Conservation (phyloP, 2,329 filamentous ascomycete species). For the Neonectria neomacrospora region DNA sequence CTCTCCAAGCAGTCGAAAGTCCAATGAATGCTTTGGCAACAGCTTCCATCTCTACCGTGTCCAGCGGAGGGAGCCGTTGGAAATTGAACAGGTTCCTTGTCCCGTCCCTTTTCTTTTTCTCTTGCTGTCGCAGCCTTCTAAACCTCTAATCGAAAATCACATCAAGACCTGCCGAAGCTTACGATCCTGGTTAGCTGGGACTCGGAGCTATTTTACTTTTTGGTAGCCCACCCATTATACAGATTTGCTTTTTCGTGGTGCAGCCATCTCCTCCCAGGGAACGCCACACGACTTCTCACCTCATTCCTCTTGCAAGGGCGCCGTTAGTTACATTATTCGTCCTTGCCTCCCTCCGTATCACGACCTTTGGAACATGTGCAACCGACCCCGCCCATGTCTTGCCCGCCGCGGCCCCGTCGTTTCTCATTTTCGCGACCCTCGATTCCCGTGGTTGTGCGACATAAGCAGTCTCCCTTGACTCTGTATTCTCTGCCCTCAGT, state of each 20-base stretch:
- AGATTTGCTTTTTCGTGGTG: conserved; percentile 43
- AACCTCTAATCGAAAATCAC: conserved; percentile 35
- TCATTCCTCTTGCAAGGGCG: conserved; percentile 40
- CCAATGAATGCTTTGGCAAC: background rate
- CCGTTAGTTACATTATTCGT: conserved; percentile 40
- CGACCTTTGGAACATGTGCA: conserved; percentile 38
- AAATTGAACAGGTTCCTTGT: conserved; percentile 1
- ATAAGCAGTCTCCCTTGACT: conserved; percentile 37
- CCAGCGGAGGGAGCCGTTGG: conserved; percentile 12
- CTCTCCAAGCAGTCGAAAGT: conserved; percentile 1
- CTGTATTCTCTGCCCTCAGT: conserved; percentile 13
- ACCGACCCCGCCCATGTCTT: conserved; percentile 37
- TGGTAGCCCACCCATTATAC: conserved; percentile 10
- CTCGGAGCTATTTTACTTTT: conserved; percentile 32
- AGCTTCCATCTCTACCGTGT: background rate
- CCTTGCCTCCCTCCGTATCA: conserved; percentile 35
- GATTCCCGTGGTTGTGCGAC: conserved; percentile 31
- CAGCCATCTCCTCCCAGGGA: conserved; percentile 39
- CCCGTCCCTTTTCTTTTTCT: conserved; percentile 30
- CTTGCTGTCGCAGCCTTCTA: conserved; percentile 28
- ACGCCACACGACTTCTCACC: conserved; percentile 40
- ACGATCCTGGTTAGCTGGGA: conserved; percentile 35
- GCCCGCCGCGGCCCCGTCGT: conserved; percentile 29
- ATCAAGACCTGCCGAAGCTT: conserved; percentile 32
- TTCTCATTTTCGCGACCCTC: conserved; percentile 32